These are phyloP conservation scores for Penicillium sp. DNA, from an alignment of 2,329 filamentous ascomycete genomes.

Conservation along the genomic window DNA sequence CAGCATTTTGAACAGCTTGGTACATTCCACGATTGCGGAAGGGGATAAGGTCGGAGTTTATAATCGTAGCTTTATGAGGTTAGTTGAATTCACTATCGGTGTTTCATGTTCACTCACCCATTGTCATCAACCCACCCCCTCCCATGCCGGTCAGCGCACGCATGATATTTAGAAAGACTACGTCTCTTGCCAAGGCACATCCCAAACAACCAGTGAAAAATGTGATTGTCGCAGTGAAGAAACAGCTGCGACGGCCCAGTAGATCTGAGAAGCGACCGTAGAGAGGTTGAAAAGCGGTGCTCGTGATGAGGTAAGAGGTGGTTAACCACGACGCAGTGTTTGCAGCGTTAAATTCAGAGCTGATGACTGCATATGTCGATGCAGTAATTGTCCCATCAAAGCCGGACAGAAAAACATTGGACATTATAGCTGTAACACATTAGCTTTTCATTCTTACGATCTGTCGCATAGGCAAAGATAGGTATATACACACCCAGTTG, in stretches of 20 bases:
- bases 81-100: background rate
- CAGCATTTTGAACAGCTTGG: conserved; percentile 63
- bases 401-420: conserved; percentile 64
- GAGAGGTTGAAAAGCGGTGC: conserved; percentile 68
- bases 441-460: background rate
- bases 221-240: conserved; percentile 62
- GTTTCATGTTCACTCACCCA: conserved; percentile 44
- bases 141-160: conserved; percentile 71
- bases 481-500: conserved; percentile 47
- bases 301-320: conserved; percentile 66
- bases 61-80: conserved; percentile 54
- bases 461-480: too few species aligned
- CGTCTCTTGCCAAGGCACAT: conserved; percentile 67
- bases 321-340: conserved; percentile 52
- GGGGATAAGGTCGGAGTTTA: conserved; percentile 72
- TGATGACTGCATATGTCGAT: conserved; percentile 46
- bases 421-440: conserved; percentile 54
- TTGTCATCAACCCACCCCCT: conserved; percentile 68
- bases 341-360: conserved; percentile 50
- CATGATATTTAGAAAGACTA: conserved; percentile 70
- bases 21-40: conserved; percentile 72
- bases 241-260: conserved; percentile 61
- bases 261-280: conserved; percentile 73
- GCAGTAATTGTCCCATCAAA: conserved; percentile 49
- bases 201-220: conserved; percentile 67